Percentiles rank a stretch among this genome's conserved stretches.
Conservation (phyloP, 805 yeast species). For the Diddensiella santjacobensis region DNA sequence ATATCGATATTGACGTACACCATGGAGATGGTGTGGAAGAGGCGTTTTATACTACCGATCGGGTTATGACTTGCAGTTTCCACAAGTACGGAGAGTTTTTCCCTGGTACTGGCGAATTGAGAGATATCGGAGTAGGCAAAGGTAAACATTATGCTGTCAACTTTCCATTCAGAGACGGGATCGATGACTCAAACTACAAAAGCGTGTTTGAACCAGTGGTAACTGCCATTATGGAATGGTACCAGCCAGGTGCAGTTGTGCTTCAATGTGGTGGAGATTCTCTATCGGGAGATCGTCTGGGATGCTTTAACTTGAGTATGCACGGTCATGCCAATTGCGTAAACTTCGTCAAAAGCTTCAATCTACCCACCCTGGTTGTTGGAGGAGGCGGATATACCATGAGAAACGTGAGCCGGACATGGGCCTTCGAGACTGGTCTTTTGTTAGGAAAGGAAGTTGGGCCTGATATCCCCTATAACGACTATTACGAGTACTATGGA, state of each 20-base stretch:
- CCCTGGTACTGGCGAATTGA: conserved; percentile 94
- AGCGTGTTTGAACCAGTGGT: conserved; percentile 59
- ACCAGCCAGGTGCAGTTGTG: conserved; percentile 89
- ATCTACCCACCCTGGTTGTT: conserved; percentile 81
- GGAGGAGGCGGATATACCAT: conserved; percentile 99
- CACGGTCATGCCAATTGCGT: conserved; percentile 96
- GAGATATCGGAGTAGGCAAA: conserved; percentile 83
- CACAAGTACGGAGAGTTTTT: conserved; percentile 95
- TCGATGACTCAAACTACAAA: conserved; percentile 89
- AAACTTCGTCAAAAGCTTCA: conserved; percentile 80
- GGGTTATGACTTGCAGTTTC: conserved; percentile 95
- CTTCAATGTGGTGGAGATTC: conserved; percentile 98
- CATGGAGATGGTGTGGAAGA: conserved; percentile 99
- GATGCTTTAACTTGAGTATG: conserved; percentile 89
- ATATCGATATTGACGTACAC: conserved; percentile 91
- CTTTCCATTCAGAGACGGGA: conserved; percentile 92
- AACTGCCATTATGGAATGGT: conserved; percentile 86
- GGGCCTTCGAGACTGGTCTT: conserved; percentile 92
- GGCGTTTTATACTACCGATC: conserved; percentile 89
- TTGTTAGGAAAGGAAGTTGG: conserved; percentile 54
- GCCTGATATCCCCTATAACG: conserved; percentile 82
- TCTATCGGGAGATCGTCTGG: conserved; percentile 85
- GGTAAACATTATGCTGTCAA: conserved; percentile 87
- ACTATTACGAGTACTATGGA: conserved; percentile 94
- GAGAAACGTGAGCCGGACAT: conserved; percentile 86